Evolutionary conservation across 2,329 filamentous ascomycete genomes (phyloP).

Genomic region (Talaromyces sp.): DNA sequence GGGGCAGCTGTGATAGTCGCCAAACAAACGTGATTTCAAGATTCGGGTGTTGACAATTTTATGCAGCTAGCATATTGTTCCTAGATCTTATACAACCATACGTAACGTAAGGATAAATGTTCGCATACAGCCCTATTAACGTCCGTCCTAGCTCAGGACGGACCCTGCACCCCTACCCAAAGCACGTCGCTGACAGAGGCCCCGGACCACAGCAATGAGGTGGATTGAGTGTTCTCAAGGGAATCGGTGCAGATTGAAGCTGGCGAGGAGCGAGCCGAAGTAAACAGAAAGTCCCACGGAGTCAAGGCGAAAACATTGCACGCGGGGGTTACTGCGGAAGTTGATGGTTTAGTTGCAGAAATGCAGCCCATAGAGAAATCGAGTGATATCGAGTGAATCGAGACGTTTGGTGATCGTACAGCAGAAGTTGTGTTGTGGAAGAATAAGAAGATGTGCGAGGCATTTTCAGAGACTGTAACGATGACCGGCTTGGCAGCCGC

Average conservation of each 20-base stretch:
- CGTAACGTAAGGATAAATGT: not conserved
- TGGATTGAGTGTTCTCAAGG: not conserved
- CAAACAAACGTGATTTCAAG: not conserved
- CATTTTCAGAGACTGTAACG: not conserved
- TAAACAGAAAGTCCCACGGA: not conserved
- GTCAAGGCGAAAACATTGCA: slow-evolving; percentile 16
- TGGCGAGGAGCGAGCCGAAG: not conserved
- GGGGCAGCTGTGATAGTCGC: not conserved
- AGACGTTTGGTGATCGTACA: not conserved
- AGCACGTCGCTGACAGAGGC: slow-evolving; percentile 33
- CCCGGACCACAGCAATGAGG: slow-evolving; percentile 23
- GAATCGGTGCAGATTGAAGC: not conserved
- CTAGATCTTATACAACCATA: not conserved
- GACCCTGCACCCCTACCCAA: slow-evolving; percentile 49
- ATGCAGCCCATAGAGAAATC: slow-evolving; percentile 36
- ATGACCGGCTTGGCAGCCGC: slow-evolving; percentile 5
- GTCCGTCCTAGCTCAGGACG: slow-evolving; percentile 53
- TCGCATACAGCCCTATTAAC: slow-evolving; percentile 34
- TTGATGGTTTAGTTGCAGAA: slow-evolving; percentile 28
- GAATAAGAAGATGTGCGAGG: not conserved
- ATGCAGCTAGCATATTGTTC: slow-evolving; percentile 10
- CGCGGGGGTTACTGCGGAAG: not conserved
- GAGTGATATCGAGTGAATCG: not conserved
- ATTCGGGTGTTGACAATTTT: not conserved
- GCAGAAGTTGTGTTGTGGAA: not conserved